Base-by-base conservation (phyloP, 495 filamentous ascomycete genomes). In the Hypomontagnella submonticulosa region DNA sequence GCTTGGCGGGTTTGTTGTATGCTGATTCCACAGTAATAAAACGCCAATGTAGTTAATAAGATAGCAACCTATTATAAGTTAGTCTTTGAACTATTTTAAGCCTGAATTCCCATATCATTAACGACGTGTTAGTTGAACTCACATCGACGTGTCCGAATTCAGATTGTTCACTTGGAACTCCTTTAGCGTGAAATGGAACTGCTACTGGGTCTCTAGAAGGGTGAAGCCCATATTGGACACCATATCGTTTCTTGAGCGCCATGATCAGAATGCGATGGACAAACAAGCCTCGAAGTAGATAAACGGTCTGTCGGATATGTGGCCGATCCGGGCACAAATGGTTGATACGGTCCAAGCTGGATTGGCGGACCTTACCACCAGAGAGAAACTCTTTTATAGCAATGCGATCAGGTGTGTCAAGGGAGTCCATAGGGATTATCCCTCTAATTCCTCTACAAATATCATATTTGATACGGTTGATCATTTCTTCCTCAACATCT, bases 141-240 rank as follows among this genome's bases (percentile, higher is more conserved):
- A 67, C 65, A 69, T 85, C 83, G 5, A 81, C 79, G 66, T 85
- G 83, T 27, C 83, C 81, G 62, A 74, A 85, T 58, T 85, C 82
- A 9, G 81, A 77, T 34, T 76, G 71, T 10, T 79, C 75, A 23
- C 75, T 78, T n/a, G 82, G 81, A 34, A 81, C 76, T 0, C 80
- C 82, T 61, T 84, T 84, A 1, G 81, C 81, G n/a, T 80, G 73
- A 40, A 73, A 76, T 27, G 77, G 73, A 33, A 84, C 73, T 12
- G 79, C 79, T n/a, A 77, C 72, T 0, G 77, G 75, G 18, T 80
- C 63, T 18, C 69, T 63, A 6, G 34, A 33, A 13, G 77, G 77
- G 41, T 79, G 75, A 11, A 80, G 57, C 0, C 77, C 77, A 47
- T 78, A 80, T 48, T 79, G 75, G 4, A 80, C 74, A 38, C 75